Evolutionary conservation across 805 yeast genomes (phyloP).

Genomic region (Yarrowia osloensis): DNA sequence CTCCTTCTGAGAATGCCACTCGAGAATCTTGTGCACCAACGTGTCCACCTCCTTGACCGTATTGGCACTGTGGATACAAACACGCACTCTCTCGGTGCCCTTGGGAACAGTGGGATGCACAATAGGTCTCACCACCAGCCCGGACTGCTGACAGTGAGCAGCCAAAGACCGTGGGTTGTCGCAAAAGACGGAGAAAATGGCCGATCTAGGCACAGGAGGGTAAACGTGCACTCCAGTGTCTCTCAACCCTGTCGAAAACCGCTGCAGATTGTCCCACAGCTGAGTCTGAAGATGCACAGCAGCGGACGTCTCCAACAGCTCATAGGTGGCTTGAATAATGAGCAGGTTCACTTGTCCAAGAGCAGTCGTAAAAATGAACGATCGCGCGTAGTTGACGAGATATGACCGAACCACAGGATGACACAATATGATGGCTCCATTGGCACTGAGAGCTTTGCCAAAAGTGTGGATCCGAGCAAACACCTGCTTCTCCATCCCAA

Average conservation of each 20-base stretch:
- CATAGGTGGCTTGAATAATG: slow-evolving; percentile 35
- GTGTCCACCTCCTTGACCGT: slow-evolving; percentile 32
- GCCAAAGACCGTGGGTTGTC: slow-evolving; percentile 35
- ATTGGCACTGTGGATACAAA: slow-evolving; percentile 37
- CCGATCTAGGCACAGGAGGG: slow-evolving; percentile 20
- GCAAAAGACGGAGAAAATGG: slow-evolving; percentile 32
- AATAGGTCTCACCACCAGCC: slow-evolving; percentile 37
- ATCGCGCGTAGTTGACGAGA: slow-evolving; percentile 37
- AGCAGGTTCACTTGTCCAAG: slow-evolving; percentile 33
- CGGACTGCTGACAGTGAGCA: slow-evolving; percentile 34
- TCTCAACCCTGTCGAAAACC: background rate
- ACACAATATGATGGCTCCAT: slow-evolving; percentile 37
- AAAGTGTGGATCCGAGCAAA: slow-evolving; percentile 37
- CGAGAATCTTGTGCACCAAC: slow-evolving; percentile 22
- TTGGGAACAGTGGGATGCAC: slow-evolving; percentile 38
- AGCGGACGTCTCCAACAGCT: slow-evolving; percentile 2
- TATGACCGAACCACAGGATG: slow-evolving; percentile 30
- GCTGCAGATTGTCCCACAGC: background rate
- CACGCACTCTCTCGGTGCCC: slow-evolving; percentile 37
- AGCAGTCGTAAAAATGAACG: slow-evolving; percentile 37
- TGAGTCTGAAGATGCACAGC: background rate
- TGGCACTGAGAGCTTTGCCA: slow-evolving; percentile 37
- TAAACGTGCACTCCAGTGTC: background rate
- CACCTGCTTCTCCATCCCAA: slow-evolving; percentile 33
- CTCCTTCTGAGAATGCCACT: slow-evolving; percentile 8